phyloP scores from a whole-genome alignment of 352 stramenopile genomes.

The Detonula confervacea region DNA sequence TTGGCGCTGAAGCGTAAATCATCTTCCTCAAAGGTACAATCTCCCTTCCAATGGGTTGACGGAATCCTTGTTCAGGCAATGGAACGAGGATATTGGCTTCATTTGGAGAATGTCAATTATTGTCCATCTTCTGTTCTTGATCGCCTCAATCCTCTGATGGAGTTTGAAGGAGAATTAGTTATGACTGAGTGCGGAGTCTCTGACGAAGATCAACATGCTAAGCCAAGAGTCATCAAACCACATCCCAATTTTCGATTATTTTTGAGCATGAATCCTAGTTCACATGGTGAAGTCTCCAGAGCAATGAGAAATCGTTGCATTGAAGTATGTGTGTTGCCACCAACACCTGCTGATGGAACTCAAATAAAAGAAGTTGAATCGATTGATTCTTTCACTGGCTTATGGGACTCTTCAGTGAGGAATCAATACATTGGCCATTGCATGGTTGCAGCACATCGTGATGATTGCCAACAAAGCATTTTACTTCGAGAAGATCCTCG shows the following conservation, averaged over 20 bases:
- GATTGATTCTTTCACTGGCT: conserved; percentile 54
- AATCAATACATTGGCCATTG: conserved; percentile 44
- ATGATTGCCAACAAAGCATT: conserved; percentile 46
- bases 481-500: conserved; percentile 50
- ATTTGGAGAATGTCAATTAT: conserved; percentile 99
- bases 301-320: conserved; percentile 99
- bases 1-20: conserved; percentile 38
- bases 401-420: conserved; percentile 55
- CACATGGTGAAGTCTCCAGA: conserved; percentile 94
- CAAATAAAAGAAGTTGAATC: conserved; percentile 35
- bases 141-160: conserved; percentile 98
- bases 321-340: conserved; percentile 90
- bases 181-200: conserved; percentile 97
- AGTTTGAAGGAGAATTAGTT: conserved; percentile 96
- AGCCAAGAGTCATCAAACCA: conserved; percentile 93
- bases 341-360: conserved; percentile 18
- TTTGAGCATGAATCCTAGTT: conserved; percentile 96
- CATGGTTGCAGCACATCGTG: conserved; percentile 58
- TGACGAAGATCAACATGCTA: conserved; percentile 91
- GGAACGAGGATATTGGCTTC: conserved; percentile 97
- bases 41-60: conserved; percentile 98
- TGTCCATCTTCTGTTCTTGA: conserved; percentile 99
- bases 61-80: conserved; percentile 97
- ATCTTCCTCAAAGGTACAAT: conserved; percentile 24
- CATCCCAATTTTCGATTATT: conserved; percentile 99